These are phyloP conservation scores for Otatea glauca DNA, from an alignment of 176 grass and related monocot species.

Conservation along the genomic window DNA sequence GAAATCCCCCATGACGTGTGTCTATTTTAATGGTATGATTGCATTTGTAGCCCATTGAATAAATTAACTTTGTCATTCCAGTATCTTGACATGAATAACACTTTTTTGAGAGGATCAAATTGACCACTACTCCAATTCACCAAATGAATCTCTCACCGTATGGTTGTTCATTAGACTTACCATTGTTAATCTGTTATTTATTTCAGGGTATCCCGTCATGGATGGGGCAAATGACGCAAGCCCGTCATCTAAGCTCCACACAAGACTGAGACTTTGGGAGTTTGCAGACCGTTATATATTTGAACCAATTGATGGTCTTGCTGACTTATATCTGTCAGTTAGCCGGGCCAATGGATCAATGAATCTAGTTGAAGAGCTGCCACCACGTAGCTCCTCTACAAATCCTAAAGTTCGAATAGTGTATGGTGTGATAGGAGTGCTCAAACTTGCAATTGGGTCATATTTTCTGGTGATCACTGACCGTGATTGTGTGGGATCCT, in stretches of 20 bases:
- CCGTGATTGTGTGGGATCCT: conserved; percentile 84
- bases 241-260: conserved; percentile 64
- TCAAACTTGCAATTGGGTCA: conserved; percentile 91
- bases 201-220: conserved; percentile 53
- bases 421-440: conserved; percentile 84
- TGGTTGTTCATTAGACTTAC: conserved; percentile 28
- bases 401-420: conserved; percentile 67
- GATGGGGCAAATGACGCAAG: conserved; percentile 42
- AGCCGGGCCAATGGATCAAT: conserved; percentile 83
- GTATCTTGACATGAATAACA: conserved; percentile 2
- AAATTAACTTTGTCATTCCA: conserved; percentile 2
- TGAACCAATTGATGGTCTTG: conserved; percentile 77
- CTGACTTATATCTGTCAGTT: conserved; percentile 78
- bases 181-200: conserved; percentile 24
- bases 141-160: not conserved
- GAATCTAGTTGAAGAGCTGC: conserved; percentile 73
- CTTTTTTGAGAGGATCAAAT: not conserved
- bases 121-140: not conserved
- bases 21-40: not conserved
- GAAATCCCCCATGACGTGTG: not conserved
- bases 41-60: not conserved
- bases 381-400: conserved; percentile 42
- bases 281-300: conserved; percentile 73
- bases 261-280: conserved; percentile 83
- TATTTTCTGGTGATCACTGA: conserved; percentile 87